Conservation (phyloP, 208 protist species). For the Vickermania ingenoplastis region DNA sequence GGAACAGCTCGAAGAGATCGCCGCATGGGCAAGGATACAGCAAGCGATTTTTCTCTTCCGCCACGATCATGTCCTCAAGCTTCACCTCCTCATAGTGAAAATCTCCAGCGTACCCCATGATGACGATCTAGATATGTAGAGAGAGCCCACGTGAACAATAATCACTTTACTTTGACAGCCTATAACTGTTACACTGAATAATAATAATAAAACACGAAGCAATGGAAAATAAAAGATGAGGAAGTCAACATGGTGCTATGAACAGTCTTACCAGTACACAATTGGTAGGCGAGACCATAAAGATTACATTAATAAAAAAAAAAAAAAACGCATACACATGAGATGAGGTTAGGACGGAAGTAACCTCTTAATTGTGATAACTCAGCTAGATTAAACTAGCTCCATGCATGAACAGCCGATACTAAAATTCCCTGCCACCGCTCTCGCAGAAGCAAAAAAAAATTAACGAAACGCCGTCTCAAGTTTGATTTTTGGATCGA, state of each 20-base stretch:
- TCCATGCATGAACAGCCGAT: no score
- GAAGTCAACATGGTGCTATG: no score
- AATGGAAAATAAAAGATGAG: no score
- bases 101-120: conserved; percentile 32
- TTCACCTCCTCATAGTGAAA: conserved; percentile 88
- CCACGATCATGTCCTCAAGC: conserved; percentile 67
- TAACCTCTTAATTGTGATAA: no score
- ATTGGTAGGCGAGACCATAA: background rate
- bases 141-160: no score
- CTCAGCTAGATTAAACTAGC: no score
- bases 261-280: no score
- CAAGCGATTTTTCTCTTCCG: conserved; percentile 44
- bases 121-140: background rate
- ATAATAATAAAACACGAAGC: no score
- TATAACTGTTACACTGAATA: no score
- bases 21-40: conserved; percentile 88
- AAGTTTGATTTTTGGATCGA: conserved; percentile 80
- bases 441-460: no score
- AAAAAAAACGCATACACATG: background rate
- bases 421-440: no score
- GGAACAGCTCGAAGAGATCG: conserved; percentile 80
- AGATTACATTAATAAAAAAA: background rate
- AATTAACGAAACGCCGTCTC: conserved; percentile 69
- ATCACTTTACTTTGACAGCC: no score
- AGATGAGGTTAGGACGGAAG: background rate